Evolutionary conservation across 768 basidiomycete species (phyloP).

Genomic region (Termitomyces sp.): DNA sequence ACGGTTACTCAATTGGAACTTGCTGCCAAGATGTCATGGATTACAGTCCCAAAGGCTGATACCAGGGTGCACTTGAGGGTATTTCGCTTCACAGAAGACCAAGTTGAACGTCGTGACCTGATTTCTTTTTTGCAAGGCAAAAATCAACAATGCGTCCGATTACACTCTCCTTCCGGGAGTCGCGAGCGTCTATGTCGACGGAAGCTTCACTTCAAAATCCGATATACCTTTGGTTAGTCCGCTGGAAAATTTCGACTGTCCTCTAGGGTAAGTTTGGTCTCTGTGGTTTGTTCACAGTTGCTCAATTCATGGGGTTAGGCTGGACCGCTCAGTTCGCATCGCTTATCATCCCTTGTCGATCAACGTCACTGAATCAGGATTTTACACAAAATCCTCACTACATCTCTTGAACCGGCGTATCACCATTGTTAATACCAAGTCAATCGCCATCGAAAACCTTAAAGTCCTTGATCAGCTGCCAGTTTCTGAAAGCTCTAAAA

Average conservation of each 20-base stretch:
- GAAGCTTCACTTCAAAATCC: slow-evolving; percentile 47
- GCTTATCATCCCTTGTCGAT: slow-evolving; percentile 32
- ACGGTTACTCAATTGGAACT: slow-evolving; percentile 31
- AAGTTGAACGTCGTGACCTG: not conserved
- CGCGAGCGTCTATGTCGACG: slow-evolving; percentile 49
- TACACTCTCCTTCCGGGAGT: slow-evolving; percentile 43
- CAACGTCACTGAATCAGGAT: slow-evolving; percentile 24
- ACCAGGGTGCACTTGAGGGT: slow-evolving; percentile 33
- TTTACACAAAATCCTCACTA: slow-evolving; percentile 27
- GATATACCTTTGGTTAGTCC: slow-evolving; percentile 34
- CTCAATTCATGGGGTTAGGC: slow-evolving; percentile 13
- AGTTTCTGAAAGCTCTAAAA: slow-evolving; percentile 29
- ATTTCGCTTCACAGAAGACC: not conserved
- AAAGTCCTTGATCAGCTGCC: slow-evolving; percentile 35
- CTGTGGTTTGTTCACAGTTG: not conserved
- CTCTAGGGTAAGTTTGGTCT: slow-evolving; percentile 31
- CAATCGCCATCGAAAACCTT: slow-evolving; percentile 19
- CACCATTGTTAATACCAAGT: slow-evolving; percentile 32
- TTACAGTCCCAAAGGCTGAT: slow-evolving; percentile 33
- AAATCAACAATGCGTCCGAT: slow-evolving; percentile 47
- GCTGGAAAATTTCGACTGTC: slow-evolving; percentile 38
- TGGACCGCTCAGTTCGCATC: slow-evolving; percentile 34
- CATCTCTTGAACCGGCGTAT: slow-evolving; percentile 29
- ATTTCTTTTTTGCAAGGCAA: slow-evolving; percentile 24
- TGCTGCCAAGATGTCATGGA: slow-evolving; percentile 36